phyloP scores from a whole-genome alignment of 1,284 basidiomycete genomes.

The Stygiomarasmius scandens region DNA sequence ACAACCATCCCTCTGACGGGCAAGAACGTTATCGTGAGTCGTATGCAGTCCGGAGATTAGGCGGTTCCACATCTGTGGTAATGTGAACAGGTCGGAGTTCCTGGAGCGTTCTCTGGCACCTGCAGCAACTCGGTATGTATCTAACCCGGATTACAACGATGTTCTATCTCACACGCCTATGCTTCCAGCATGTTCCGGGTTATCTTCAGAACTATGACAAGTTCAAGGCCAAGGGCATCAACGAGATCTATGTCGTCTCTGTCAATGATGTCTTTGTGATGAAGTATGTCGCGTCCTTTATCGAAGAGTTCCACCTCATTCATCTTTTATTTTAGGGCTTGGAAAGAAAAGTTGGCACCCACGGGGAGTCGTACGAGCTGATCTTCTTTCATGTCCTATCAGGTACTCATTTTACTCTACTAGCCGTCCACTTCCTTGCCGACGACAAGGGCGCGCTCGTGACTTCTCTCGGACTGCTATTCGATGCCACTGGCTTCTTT shows the following conservation, averaged over 20 bases:
- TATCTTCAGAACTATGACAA: conserved; percentile 64
- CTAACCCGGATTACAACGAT: neutral
- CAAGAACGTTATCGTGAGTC: conserved; percentile 70
- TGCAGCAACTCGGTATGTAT: conserved; percentile 8
- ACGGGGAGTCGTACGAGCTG: conserved; percentile 47
- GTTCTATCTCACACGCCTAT: neutral
- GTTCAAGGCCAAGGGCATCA: conserved; percentile 72
- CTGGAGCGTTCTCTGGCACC: conserved; percentile 61
- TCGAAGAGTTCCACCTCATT: neutral
- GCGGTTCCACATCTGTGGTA: neutral
- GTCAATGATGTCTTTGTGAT: conserved; percentile 75
- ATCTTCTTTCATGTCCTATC: neutral
- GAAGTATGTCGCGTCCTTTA: conserved; percentile 42
- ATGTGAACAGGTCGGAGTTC: conserved; percentile 51
- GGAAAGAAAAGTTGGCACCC: conserved; percentile 68
- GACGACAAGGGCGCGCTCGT: conserved; percentile 68
- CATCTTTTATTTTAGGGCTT: conserved; percentile 48
- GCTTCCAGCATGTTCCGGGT: conserved; percentile 56
- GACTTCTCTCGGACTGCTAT: conserved; percentile 60
- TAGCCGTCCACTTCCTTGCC: conserved; percentile 64
- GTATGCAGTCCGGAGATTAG: neutral
- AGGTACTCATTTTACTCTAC: neutral
- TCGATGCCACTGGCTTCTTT: conserved; percentile 64
- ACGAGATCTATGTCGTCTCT: conserved; percentile 66
- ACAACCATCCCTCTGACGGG: conserved; percentile 56